phyloP scores from a whole-genome alignment of 192 early-diverging fungal species.

The Coemansia sp. region DNA sequence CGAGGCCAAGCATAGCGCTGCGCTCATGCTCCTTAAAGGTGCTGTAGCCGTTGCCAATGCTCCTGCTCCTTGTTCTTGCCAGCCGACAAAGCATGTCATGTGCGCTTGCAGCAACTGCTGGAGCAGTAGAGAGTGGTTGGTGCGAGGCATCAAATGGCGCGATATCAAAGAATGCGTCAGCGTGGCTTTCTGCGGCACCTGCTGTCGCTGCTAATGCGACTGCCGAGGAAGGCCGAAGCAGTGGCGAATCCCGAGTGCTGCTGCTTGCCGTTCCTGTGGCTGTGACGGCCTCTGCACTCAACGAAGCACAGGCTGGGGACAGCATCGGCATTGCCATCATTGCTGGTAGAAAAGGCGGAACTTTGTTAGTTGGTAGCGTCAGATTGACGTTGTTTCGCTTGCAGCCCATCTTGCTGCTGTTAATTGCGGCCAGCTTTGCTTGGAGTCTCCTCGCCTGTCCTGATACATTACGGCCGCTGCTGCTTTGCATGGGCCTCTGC shows the following conservation, averaged over 20 bases:
- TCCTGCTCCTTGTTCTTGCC: conserved; percentile 18
- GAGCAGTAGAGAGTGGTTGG: conserved; percentile 14
- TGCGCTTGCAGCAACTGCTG: conserved; percentile 20
- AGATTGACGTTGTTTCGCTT: conserved; percentile 23
- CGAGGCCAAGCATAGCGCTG: not conserved
- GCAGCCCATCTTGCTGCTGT: conserved; percentile 8
- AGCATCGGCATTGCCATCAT: conserved; percentile 28
- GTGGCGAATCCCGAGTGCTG: conserved; percentile 29
- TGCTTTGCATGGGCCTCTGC: not conserved
- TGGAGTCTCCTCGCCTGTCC: not conserved
- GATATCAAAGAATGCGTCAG: conserved; percentile 13
- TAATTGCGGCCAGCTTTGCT: not conserved
- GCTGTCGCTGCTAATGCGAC: conserved; percentile 3
- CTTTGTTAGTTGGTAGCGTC: conserved; percentile 22
- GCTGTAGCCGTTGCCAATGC: not conserved
- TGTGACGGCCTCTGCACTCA: conserved; percentile 29
- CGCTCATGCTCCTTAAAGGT: not conserved
- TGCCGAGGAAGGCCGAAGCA: conserved; percentile 11
- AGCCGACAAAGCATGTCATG: conserved; percentile 49
- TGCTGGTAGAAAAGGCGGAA: conserved; percentile 4
- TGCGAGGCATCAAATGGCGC: conserved; percentile 10
- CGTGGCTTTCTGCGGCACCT: conserved; percentile 2
- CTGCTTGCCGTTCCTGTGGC: conserved; percentile 22
- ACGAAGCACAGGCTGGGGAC: conserved; percentile 29
- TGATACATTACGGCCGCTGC: not conserved